A percentile compares a stretch with the other conserved stretches of the same genome.
These are phyloP conservation scores for Hyphopichia homilentoma DNA, from an alignment of 805 yeast genomes.

Conservation along the genomic window DNA sequence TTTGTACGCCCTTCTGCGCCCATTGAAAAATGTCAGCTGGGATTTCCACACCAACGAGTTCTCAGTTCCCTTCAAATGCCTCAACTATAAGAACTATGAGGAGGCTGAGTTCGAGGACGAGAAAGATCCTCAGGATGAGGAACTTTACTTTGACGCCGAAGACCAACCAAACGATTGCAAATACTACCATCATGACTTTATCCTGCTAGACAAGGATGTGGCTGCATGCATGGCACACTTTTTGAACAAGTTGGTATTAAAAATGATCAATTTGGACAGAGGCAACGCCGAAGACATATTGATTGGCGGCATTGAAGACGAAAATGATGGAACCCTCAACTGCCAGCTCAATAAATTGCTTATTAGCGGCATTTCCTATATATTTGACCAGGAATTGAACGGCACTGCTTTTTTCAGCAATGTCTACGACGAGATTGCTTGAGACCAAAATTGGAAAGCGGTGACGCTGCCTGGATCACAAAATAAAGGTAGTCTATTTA, in stretches of 20 bases:
- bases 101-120: slow-evolving; percentile 27
- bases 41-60: slow-evolving; percentile 25
- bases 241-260: slow-evolving; percentile 28
- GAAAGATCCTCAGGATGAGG: slow-evolving; percentile 8
- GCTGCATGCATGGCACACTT: slow-evolving; percentile 30
- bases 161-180: slow-evolving; percentile 4
- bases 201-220: slow-evolving; percentile 12
- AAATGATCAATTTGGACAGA: slow-evolving; percentile 30
- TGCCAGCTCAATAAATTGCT: slow-evolving; percentile 21
- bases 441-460: too few species aligned
- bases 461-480: too few species aligned
- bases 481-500: too few species aligned
- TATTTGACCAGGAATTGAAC: slow-evolving; percentile 33
- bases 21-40: slow-evolving; percentile 25
- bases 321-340: slow-evolving; percentile 35
- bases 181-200: slow-evolving; percentile 5
- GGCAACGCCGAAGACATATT: slow-evolving; percentile 39
- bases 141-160: slow-evolving; percentile 11
- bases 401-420: slow-evolving; percentile 36
- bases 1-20: slow-evolving; percentile 9
- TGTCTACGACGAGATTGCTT: slow-evolving; percentile 23
- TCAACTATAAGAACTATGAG: slow-evolving; percentile 27
- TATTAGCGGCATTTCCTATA: slow-evolving; percentile 32
- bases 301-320: slow-evolving; percentile 16
- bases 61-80: slow-evolving; percentile 31